Evolutionary conservation across 305 asterid species (phyloP).

Genomic region (Vinca major): DNA sequence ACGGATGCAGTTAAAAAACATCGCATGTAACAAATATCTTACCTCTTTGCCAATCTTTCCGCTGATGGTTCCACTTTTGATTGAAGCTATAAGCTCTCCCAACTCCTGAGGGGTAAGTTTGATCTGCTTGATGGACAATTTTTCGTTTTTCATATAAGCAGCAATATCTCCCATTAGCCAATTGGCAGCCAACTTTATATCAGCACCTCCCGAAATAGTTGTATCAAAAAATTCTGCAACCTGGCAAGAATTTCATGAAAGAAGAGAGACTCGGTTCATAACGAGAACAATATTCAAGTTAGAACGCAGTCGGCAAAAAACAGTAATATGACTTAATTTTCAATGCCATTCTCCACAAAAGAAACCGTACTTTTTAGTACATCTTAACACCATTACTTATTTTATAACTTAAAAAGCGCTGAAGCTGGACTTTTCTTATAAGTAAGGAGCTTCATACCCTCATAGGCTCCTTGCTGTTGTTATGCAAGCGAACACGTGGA

Average conservation of each 20-base stretch:
- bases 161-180: constrained; percentile 99
- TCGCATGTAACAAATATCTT: background rate
- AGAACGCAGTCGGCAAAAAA: background rate
- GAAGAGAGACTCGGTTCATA: background rate
- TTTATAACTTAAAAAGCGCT: background rate
- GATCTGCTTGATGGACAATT: constrained; percentile 55
- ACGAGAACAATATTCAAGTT: background rate
- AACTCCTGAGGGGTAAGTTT: constrained; percentile 75
- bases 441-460: background rate
- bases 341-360: background rate
- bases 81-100: constrained; percentile 78
- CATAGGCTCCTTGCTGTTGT: background rate
- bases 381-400: background rate
- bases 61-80: constrained; percentile 76
- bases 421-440: background rate
- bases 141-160: constrained; percentile 83
- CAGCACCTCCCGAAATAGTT: constrained; percentile 63
- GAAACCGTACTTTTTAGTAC: background rate
- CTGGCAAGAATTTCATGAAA: constrained; percentile 24
- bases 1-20: background rate
- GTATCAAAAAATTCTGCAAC: constrained; percentile 83
- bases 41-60: constrained; percentile 99
- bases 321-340: background rate
- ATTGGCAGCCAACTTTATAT: constrained; percentile 72
- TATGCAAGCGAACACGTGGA: background rate